A percentile compares a stretch with the other conserved stretches of the same genome.
Evolutionary conservation across 768 basidiomycete genomes (phyloP).

Genomic region (Saitozyma sp.): DNA sequence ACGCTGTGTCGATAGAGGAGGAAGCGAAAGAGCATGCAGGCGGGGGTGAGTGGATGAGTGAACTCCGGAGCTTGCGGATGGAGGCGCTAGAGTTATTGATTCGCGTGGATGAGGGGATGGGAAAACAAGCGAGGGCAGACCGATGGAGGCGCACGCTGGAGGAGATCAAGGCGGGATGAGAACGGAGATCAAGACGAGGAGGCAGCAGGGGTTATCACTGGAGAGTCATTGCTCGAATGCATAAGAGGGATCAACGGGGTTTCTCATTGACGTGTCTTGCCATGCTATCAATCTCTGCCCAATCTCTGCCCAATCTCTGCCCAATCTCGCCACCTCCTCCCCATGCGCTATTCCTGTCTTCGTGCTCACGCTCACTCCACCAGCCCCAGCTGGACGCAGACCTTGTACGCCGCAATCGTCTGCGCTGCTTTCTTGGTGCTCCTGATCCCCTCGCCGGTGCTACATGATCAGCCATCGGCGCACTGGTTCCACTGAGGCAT

Average conservation of each 20-base stretch:
- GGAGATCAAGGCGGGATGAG: too few species aligned
- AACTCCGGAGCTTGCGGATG: conserved; percentile 12
- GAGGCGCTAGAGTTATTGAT: conserved; percentile 18
- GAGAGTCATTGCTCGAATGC: too few species aligned
- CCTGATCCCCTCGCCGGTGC: conserved; percentile 18
- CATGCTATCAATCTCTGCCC: neutral
- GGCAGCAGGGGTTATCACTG: too few species aligned
- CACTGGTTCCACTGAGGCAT: neutral
- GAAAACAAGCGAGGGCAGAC: conserved; percentile 18
- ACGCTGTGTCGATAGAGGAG: neutral
- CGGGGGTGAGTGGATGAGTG: neutral
- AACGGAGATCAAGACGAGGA: too few species aligned
- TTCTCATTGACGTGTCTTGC: too few species aligned
- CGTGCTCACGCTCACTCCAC: neutral
- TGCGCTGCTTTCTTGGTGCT: conserved; percentile 19
- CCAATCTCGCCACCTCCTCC: neutral
- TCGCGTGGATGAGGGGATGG: conserved; percentile 26
- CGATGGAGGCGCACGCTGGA: conserved; percentile 9
- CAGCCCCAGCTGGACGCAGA: conserved; percentile 14
- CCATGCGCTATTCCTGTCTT: too few species aligned
- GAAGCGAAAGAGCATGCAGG: neutral
- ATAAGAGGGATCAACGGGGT: too few species aligned
- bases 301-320: neutral
- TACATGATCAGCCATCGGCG: neutral
- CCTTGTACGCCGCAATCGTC: conserved; percentile 25